These are phyloP conservation scores for Russula abietina DNA, from an alignment of 768 basidiomycete genomes.

Conservation along the genomic window DNA sequence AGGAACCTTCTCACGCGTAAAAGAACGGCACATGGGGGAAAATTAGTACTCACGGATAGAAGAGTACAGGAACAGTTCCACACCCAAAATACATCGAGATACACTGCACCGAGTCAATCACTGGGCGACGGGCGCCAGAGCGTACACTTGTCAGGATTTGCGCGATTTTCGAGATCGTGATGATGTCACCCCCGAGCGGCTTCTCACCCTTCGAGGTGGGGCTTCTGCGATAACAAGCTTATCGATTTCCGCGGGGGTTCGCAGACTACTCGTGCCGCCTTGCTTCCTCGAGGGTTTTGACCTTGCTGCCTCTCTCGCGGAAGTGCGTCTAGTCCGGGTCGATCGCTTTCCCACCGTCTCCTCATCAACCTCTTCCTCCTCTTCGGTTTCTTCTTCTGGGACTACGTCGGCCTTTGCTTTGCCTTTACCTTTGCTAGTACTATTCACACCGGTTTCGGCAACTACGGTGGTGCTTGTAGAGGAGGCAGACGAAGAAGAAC, in stretches of 20 bases:
- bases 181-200: slow-evolving; percentile 18
- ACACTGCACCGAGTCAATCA: neutral
- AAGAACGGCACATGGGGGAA: neutral
- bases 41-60: slow-evolving; percentile 2
- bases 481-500: slow-evolving; percentile 23
- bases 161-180: slow-evolving; percentile 19
- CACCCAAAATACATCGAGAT: neutral
- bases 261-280: neutral
- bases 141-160: slow-evolving; percentile 6
- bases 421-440: slow-evolving; percentile 15
- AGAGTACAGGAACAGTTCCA: slow-evolving; percentile 5
- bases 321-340: neutral
- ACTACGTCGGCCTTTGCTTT: slow-evolving; percentile 18
- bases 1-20: neutral
- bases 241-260: slow-evolving; percentile 7
- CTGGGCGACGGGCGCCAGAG: neutral
- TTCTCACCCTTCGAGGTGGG: slow-evolving; percentile 17
- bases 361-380: neutral
- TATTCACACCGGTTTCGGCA: neutral
- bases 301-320: neutral
- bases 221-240: slow-evolving; percentile 4
- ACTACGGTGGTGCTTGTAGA: slow-evolving; percentile 17
- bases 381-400: slow-evolving; percentile 15
- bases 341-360: neutral
- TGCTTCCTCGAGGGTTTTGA: slow-evolving; percentile 13